phyloP scores from a whole-genome alignment of 768 basidiomycete species.

The Mrakia gelida region DNA sequence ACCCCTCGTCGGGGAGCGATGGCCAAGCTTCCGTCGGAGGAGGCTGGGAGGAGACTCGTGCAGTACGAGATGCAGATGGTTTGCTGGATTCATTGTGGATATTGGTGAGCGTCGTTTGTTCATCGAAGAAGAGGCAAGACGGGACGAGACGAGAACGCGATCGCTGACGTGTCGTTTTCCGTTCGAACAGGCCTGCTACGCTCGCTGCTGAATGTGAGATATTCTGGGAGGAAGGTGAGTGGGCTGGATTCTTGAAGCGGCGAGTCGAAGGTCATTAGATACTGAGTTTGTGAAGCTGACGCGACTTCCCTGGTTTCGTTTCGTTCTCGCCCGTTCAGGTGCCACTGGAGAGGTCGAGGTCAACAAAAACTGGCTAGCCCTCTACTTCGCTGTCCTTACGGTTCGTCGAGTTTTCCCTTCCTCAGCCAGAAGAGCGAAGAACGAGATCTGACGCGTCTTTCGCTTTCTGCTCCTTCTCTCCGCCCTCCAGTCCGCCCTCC shows the following conservation, averaged over 20 bases:
- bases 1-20: background rate
- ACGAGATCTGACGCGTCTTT: background rate
- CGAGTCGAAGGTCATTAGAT: too few species aligned
- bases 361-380: constrained; percentile 35
- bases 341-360: constrained; percentile 35
- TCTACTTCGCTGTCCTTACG: constrained; percentile 33
- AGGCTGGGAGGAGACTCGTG: constrained; percentile 17
- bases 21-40: constrained; percentile 16
- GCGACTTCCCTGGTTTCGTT: background rate
- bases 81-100: constrained; percentile 23
- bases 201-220: constrained; percentile 32
- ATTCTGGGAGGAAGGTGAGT: constrained; percentile 34
- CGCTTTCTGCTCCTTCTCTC: too few species aligned
- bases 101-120: background rate
- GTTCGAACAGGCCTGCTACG: background rate
- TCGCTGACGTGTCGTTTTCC: background rate
- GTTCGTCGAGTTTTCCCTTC: constrained; percentile 14
- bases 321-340: background rate
- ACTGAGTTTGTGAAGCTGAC: background rate
- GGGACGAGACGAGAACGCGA: background rate
- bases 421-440: too few species aligned
- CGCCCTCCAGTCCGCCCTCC: constrained; percentile 27
- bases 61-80: constrained; percentile 28
- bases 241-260: too few species aligned
- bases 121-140: too few species aligned